phyloP scores from a whole-genome alignment of 139 green algal genomes.

The Edaphochlamys debaryana region DNA sequence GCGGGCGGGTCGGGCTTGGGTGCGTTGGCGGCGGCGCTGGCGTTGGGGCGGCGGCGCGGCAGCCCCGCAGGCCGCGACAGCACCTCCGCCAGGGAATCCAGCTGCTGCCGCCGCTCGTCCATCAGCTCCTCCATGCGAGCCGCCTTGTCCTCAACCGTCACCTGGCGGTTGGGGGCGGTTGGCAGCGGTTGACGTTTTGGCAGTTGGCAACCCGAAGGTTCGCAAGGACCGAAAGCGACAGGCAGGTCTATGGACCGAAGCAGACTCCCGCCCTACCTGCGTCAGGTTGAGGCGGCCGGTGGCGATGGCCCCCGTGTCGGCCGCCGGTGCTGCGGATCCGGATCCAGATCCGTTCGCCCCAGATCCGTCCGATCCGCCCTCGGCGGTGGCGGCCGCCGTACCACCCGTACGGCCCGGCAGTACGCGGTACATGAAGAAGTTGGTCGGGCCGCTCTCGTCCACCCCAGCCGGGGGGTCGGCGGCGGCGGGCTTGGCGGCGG shows the following conservation, averaged over 20 bases:
- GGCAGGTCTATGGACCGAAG: too few relatives aligned
- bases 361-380: too few relatives aligned
- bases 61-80: background rate
- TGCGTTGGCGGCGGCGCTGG: background rate
- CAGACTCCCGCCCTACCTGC: too few relatives aligned
- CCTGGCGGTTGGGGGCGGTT: too few relatives aligned
- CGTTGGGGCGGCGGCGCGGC: background rate
- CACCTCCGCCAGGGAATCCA: constrained; percentile 2
- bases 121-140: constrained; percentile 20
- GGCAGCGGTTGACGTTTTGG: too few relatives aligned
- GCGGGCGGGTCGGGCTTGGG: background rate
- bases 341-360: too few relatives aligned
- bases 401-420: too few relatives aligned
- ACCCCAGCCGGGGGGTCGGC: too few relatives aligned
- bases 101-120: constrained; percentile 22
- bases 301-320: background rate
- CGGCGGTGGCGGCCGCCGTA: too few relatives aligned
- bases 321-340: background rate
- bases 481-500: background rate
- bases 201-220: too few relatives aligned
- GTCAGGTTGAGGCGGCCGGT: constrained; percentile 37
- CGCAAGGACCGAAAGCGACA: too few relatives aligned
- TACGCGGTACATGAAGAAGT: constrained; percentile 41
- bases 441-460: background rate
- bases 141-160: constrained; percentile 20